Conservation (phyloP, 2,329 filamentous ascomycete genomes). For the Pseudogymnoascus verrucosus region DNA sequence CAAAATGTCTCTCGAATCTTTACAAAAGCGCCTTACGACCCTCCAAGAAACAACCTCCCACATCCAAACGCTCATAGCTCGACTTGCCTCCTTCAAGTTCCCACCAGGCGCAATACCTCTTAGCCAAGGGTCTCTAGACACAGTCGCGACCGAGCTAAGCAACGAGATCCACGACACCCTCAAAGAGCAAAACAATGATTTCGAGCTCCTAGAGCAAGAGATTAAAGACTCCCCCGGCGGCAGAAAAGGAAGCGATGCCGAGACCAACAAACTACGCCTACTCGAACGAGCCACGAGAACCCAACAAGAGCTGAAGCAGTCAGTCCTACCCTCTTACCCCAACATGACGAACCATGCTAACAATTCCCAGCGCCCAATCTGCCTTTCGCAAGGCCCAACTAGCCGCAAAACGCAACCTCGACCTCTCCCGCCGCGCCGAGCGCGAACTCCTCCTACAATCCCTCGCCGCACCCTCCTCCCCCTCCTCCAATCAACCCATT, state of each 20-base stretch:
- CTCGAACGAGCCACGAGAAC: constrained; percentile 59
- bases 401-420: constrained; percentile 65
- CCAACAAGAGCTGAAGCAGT: constrained; percentile 64
- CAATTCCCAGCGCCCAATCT: constrained; percentile 42
- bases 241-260: constrained; percentile 43
- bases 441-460: constrained; percentile 66
- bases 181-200: constrained; percentile 72
- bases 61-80: constrained; percentile 50
- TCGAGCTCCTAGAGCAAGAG: constrained; percentile 73
- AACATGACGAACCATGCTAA: neutral
- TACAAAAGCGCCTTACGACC: constrained; percentile 53
- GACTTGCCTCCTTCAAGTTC: constrained; percentile 50
- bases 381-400: constrained; percentile 79
- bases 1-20: constrained; percentile 51
- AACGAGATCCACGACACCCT: constrained; percentile 73
- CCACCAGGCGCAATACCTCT: constrained; percentile 50
- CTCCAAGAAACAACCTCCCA: constrained; percentile 55
- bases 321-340: constrained; percentile 19
- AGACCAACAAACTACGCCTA: constrained; percentile 57
- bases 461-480: constrained; percentile 39
- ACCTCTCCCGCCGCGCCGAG: constrained; percentile 66
- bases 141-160: constrained; percentile 53
- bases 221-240: constrained; percentile 57
- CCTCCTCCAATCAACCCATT: constrained; percentile 21
- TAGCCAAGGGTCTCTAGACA: constrained; percentile 22